Percentiles rank a stretch among this genome's conserved stretches.
phyloP scores from a whole-genome alignment of 108 stramenopile genomes.

The Nitzschia palea region DNA sequence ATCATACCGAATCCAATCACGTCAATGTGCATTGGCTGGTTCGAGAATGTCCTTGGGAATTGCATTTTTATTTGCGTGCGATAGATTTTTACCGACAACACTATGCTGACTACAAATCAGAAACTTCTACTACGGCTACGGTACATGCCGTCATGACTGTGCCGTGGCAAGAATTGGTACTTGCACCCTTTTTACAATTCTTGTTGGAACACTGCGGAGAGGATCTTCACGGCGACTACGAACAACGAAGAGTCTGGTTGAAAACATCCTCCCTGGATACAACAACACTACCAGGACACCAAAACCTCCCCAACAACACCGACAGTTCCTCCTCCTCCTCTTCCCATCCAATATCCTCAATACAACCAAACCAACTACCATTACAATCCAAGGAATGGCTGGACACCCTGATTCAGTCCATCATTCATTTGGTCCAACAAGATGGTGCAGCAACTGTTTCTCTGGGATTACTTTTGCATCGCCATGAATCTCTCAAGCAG shows the following conservation, averaged over 20 bases:
- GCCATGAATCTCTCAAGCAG: slow-evolving; percentile 26
- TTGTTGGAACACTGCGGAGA: neutral
- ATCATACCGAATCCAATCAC: neutral
- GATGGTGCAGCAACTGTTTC: slow-evolving; percentile 43
- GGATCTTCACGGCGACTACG: neutral
- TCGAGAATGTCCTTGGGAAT: slow-evolving; percentile 23
- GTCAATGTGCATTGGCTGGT: slow-evolving; percentile 39
- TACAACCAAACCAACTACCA: neutral
- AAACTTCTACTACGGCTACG: neutral
- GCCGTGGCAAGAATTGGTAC: slow-evolving; percentile 11
- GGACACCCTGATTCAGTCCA: neutral
- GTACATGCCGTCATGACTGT: neutral
- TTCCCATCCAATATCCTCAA: too few relatives aligned
- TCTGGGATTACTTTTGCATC: slow-evolving; percentile 36
- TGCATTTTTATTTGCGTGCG: slow-evolving; percentile 35
- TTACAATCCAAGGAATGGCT: neutral
- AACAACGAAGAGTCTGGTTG: neutral
- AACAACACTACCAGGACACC: too few relatives aligned
- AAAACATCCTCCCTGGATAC: too few relatives aligned
- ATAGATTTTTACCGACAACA: slow-evolving; percentile 16
- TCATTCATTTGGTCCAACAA: slow-evolving; percentile 12
- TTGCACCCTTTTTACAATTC: neutral
- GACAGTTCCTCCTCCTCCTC: too few relatives aligned
- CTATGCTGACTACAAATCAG: neutral
- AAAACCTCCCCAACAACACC: too few relatives aligned